Evolutionary conservation across 169 alveolate species (phyloP).

Genomic region (Babesia divergens): DNA sequence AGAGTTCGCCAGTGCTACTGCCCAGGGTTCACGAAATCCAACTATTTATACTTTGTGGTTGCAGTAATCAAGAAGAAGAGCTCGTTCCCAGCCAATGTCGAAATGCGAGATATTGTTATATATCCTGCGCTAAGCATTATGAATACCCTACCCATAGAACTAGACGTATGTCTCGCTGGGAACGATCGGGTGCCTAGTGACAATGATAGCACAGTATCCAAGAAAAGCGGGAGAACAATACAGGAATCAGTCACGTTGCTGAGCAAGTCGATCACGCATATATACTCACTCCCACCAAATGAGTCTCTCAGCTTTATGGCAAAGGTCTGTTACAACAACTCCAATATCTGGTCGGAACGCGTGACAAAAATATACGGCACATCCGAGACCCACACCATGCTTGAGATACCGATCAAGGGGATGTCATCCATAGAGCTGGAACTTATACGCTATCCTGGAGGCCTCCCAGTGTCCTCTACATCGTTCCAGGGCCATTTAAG

Average conservation of each 20-base stretch:
- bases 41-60: slow-evolving; percentile 75
- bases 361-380: slow-evolving; percentile 60
- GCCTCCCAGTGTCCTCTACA: slow-evolving; percentile 35
- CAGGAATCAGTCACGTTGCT: slow-evolving; percentile 32
- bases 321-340: slow-evolving; percentile 12
- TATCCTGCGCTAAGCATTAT: slow-evolving; percentile 80
- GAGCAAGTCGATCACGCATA: slow-evolving; percentile 47
- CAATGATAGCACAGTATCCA: neutral
- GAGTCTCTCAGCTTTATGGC: slow-evolving; percentile 43
- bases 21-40: slow-evolving; percentile 52
- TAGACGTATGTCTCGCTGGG: slow-evolving; percentile 61
- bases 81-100: slow-evolving; percentile 80
- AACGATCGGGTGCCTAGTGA: slow-evolving; percentile 34
- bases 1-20: slow-evolving; percentile 59
- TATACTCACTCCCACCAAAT: slow-evolving; percentile 61
- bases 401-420: slow-evolving; percentile 25
- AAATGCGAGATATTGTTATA: slow-evolving; percentile 70
- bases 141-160: slow-evolving; percentile 77
- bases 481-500: slow-evolving; percentile 61
- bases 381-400: slow-evolving; percentile 54
- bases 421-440: slow-evolving; percentile 71
- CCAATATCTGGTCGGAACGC: slow-evolving; percentile 45
- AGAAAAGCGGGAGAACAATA: neutral
- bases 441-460: slow-evolving; percentile 63
- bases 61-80: slow-evolving; percentile 68